These are phyloP conservation scores for Solanum etuberosum DNA, from an alignment of 257 asterid genomes.

Conservation along the genomic window DNA sequence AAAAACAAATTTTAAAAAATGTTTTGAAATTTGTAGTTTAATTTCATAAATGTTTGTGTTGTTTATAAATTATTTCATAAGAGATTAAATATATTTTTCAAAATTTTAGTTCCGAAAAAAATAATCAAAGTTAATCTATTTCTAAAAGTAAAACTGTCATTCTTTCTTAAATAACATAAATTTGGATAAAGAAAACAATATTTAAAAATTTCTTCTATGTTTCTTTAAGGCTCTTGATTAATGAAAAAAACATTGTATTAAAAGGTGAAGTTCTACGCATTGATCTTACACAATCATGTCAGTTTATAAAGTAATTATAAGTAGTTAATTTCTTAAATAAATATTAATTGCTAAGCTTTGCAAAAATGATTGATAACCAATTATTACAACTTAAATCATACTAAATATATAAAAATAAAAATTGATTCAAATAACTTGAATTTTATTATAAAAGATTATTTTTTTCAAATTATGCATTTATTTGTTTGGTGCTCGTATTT, in stretches of 20 bases:
- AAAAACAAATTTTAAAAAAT: neutral
- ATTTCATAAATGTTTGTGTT: neutral
- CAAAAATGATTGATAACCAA: neutral
- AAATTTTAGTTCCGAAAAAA: neutral
- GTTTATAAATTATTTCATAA: neutral
- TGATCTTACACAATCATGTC: neutral
- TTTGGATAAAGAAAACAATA: neutral
- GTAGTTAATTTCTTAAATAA: neutral
- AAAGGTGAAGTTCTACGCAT: neutral
- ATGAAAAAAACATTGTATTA: no score
- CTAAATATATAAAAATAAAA: neutral
- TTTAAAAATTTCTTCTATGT: neutral
- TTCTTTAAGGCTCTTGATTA: neutral
- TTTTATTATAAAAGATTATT: neutral
- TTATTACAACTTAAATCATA: neutral
- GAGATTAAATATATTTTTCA: neutral
- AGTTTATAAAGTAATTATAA: no score
- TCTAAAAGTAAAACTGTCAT: neutral
- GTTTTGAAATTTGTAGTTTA: neutral
- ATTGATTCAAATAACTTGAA: neutral
- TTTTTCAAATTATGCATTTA: neutral
- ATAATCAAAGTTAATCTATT: neutral
- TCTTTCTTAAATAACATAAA: neutral
- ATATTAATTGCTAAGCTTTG: neutral
- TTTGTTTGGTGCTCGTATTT: neutral